Evolutionary conservation across 1,284 basidiomycete genomes (phyloP).

Genomic region (Heterobasidion irregulare): DNA sequence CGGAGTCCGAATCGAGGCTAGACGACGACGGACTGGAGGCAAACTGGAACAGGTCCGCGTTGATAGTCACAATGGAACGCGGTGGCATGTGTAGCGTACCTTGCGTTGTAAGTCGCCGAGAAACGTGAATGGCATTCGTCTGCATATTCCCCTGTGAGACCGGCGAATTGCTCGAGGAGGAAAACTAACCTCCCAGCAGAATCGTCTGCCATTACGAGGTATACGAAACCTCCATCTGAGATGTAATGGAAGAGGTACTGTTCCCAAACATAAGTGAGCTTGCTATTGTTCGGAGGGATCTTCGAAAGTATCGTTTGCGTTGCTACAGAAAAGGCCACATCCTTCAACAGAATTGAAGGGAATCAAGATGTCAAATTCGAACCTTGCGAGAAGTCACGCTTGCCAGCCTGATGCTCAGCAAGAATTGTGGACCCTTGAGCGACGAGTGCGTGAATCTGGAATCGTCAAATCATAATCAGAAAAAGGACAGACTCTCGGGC

Average conservation of each 20-base stretch:
- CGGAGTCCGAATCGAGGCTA: conserved; percentile 32
- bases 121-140: conserved; percentile 93
- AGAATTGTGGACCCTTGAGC: conserved; percentile 75
- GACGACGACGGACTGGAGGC: conserved; percentile 47
- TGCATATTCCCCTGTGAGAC: conserved; percentile 18
- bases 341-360: too few species aligned
- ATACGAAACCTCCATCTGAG: conserved; percentile 79
- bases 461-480: not conserved
- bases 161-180: conserved; percentile 1
- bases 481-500: not conserved
- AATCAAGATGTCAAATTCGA: conserved; percentile 5
- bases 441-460: conserved; percentile 79
- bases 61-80: conserved; percentile 4
- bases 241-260: conserved; percentile 96
- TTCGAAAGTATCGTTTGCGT: conserved; percentile 90
- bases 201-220: conserved; percentile 92
- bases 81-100: conserved; percentile 22
- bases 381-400: conserved; percentile 84
- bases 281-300: conserved; percentile 91
- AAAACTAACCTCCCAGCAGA: conserved; percentile 63
- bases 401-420: conserved; percentile 74
- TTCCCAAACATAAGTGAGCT: conserved; percentile 94
- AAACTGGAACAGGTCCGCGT: conserved; percentile 37
- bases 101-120: conserved; percentile 79
- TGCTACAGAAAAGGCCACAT: conserved; percentile 33